Evolutionary conservation across 1,284 basidiomycete species (phyloP), one percentile per base, ranked within the genome.

Genomic region (Rhodotorula sp.): DNA sequence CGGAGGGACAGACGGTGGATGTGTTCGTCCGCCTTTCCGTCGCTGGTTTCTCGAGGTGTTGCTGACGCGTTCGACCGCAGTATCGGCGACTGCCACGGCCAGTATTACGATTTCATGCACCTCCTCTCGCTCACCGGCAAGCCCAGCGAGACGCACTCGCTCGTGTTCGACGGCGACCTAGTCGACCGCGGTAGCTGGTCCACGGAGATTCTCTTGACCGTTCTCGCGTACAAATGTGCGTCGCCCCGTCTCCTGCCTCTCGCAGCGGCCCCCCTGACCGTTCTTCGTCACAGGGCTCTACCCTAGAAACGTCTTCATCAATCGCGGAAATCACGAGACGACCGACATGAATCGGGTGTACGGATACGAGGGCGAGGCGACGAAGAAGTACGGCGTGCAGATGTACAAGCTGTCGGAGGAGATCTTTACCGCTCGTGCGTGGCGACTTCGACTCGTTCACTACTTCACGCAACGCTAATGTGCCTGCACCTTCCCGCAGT

Each of bases 171-270:
- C 79, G 94, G 92, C 24, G 94, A 97, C 83, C 88, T 96, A 68
- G 96, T 99, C 52, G 96, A 99, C 81, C 88, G 96, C 70, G 96
- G 95, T 22, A 94, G 91, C 46, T 97, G 94, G 94, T 92, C 91
- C 16, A 90, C 97, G 68, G 96, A 99, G 82, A 94, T 98, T 67
- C 94, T 94, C 64, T 81, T 99, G 70, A 90, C 91, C 15, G 88
- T 94, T 4, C 92, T 99, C 78, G 92, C 94, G 9, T 97, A 91
- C 83, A 99, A 99, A 85, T 99, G 94, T 67, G 54, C 50, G 67
- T 66, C 28, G 1, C 7, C 15, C 3, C 46, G 53, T 34, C 34
- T 34, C 34, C 6, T 10, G 34, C 34, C 34, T 34, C 34, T 34
- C 34, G 34, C 34, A 5, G 10, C 34, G 34, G 6, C 34, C 4